These are phyloP conservation scores for Penicillium sp. DNA, from an alignment of 2,329 filamentous ascomycete genomes.

Conservation along the genomic window DNA sequence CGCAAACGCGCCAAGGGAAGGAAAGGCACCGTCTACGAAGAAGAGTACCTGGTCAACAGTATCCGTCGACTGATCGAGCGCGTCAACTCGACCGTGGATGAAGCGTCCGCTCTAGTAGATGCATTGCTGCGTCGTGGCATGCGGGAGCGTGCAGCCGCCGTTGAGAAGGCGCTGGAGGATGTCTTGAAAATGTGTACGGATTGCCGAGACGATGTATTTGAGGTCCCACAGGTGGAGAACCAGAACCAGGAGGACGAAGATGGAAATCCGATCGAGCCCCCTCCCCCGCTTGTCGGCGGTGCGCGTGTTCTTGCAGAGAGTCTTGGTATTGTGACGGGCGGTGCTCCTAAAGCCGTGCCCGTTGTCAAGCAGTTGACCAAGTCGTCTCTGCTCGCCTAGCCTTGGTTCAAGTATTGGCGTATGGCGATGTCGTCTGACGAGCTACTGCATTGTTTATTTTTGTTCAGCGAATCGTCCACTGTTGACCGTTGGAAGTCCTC, in stretches of 20 bases:
- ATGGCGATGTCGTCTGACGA: not conserved
- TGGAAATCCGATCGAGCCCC: slow-evolving; percentile 22
- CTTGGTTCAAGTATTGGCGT: not conserved
- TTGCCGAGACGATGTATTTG: slow-evolving; percentile 71
- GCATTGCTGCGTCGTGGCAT: slow-evolving; percentile 77
- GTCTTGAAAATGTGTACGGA: slow-evolving; percentile 67
- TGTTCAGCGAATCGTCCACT: not conserved
- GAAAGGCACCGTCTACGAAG: slow-evolving; percentile 96
- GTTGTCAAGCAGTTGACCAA: slow-evolving; percentile 50
- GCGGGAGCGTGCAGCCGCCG: slow-evolving; percentile 78
- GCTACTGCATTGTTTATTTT: not conserved
- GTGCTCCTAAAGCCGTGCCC: slow-evolving; percentile 46
- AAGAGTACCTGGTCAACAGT: slow-evolving; percentile 92
- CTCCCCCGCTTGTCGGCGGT: slow-evolving; percentile 27
- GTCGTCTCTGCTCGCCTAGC: slow-evolving; percentile 37
- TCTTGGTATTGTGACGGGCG: slow-evolving; percentile 35
- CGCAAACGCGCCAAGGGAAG: slow-evolving; percentile 91
- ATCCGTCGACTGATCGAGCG: slow-evolving; percentile 79
- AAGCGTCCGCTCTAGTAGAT: slow-evolving; percentile 71
- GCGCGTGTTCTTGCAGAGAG: slow-evolving; percentile 44
- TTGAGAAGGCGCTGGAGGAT: slow-evolving; percentile 71
- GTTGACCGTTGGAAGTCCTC: not conserved
- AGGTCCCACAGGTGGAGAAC: slow-evolving; percentile 20
- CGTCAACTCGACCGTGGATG: slow-evolving; percentile 68
- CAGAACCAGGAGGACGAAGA: slow-evolving; percentile 15